phyloP scores from a whole-genome alignment of 2,329 filamentous ascomycete species.

The Talaromyces atroroseus region DNA sequence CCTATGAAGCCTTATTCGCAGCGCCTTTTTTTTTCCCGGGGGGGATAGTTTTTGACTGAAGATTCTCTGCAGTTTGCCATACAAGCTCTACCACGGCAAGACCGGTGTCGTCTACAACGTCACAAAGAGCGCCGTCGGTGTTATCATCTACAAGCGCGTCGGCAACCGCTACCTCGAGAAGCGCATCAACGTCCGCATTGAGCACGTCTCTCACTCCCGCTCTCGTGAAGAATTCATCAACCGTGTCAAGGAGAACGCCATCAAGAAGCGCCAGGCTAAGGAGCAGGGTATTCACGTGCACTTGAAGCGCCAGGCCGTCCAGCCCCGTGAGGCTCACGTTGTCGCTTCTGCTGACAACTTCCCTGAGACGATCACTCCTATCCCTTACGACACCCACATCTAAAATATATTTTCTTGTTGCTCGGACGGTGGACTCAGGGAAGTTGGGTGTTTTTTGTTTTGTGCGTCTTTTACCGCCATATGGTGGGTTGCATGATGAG shows the following conservation, averaged over 20 bases:
- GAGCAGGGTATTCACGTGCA: slow-evolving; percentile 77
- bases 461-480: slow-evolving; percentile 25
- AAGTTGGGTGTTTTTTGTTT: slow-evolving; percentile 31
- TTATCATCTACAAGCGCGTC: slow-evolving; percentile 99
- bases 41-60: slow-evolving; percentile 18
- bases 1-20: background rate
- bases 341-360: slow-evolving; percentile 75
- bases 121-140: slow-evolving; percentile 92
- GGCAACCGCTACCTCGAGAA: slow-evolving; percentile 99
- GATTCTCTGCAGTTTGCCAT: slow-evolving; percentile 68
- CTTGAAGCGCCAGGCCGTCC: slow-evolving; percentile 83
- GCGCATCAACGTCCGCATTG: slow-evolving; percentile 97
- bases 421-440: slow-evolving; percentile 31
- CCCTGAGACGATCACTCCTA: slow-evolving; percentile 84
- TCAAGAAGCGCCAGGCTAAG: slow-evolving; percentile 89
- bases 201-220: slow-evolving; percentile 92
- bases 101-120: slow-evolving; percentile 98
- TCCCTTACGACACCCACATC: slow-evolving; percentile 98
- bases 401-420: slow-evolving; percentile 47
- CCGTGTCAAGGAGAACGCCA: slow-evolving; percentile 94
- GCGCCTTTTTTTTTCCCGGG: background rate
- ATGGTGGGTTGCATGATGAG: slow-evolving; percentile 34
- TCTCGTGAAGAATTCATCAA: slow-evolving; percentile 95
- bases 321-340: slow-evolving; percentile 73
- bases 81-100: slow-evolving; percentile 99